Evolutionary conservation across 148 eudicot genomes (phyloP).

Genomic region (Cornus florida): DNA sequence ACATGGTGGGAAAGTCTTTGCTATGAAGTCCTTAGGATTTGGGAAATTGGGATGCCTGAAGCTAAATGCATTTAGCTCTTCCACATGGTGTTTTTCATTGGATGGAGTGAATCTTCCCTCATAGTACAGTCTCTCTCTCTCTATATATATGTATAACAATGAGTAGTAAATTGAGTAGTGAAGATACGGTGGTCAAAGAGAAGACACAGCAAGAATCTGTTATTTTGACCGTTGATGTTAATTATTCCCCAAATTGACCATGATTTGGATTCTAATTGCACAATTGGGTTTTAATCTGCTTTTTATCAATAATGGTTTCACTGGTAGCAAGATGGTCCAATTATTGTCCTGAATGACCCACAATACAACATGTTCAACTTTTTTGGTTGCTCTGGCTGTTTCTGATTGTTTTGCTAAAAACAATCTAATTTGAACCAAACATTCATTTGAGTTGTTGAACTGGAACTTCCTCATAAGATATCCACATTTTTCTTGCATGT

Average conservation of each 20-base stretch:
- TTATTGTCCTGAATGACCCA: neutral
- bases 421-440: neutral
- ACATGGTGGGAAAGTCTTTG: neutral
- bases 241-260: neutral
- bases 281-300: neutral
- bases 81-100: slow-evolving; percentile 25
- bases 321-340: neutral
- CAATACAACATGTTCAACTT: neutral
- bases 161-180: too few species aligned
- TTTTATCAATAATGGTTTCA: neutral
- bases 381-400: neutral
- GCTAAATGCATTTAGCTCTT: neutral
- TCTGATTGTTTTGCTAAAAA: neutral
- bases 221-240: too few species aligned
- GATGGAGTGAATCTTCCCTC: slow-evolving; percentile 17
- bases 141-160: neutral
- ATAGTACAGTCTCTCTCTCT: slow-evolving; percentile 14
- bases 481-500: neutral
- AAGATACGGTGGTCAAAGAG: neutral
- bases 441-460: neutral
- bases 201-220: neutral
- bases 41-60: neutral
- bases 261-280: neutral
- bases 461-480: too few species aligned
- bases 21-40: neutral